Evolutionary conservation across 305 asterid species (phyloP), one percentile per base, ranked within the genome.

Genomic region (Fraxinus paxiana): DNA sequence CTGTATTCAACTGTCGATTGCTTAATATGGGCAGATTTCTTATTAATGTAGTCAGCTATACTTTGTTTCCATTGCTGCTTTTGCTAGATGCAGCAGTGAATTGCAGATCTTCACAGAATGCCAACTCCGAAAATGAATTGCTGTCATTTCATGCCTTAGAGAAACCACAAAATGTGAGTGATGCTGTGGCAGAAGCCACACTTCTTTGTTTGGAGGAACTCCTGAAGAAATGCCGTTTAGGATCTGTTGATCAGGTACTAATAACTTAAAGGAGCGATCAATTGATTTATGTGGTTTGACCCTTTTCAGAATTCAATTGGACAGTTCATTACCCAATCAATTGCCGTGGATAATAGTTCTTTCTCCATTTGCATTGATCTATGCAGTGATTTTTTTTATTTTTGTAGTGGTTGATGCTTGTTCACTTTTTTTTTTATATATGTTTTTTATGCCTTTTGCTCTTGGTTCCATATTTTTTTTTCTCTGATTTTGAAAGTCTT

Each of bases 211-310:
- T 94, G 81, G 98, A 94, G 88, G 97, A 91, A 85, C 90, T 96
- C 77, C 90, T 96, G 83, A 85, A 77, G 84, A 96, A 94, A 88
- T 94, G 99, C 78, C 86, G 17, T 56, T 59, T 92, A 69, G 93
- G 88, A 86, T 92, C 98, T 41, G 83, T 88, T 84, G 95, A 94
- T 87, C 99, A 96, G 99, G 99, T 96, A 91, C 26, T 34, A 31
- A 76, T 67, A 74, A 46, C 26, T 48, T 17, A 72, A 41, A 80
- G 12, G 75, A 76, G 67, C 48, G 6, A 71, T 78, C 74, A 51
- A 65, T 73, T 35, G 56, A 59, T 17, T 18, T 63, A 24, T 56
- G 28, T 65, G 75, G 73, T 69, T 75, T 46, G 48, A 76, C 22
- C 70, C 81, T 59, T 17, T 54, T 46, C 30, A 63, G 31, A 59